Conservation (phyloP, 345 rosid species). For the Gossypium longicalyx region DNA sequence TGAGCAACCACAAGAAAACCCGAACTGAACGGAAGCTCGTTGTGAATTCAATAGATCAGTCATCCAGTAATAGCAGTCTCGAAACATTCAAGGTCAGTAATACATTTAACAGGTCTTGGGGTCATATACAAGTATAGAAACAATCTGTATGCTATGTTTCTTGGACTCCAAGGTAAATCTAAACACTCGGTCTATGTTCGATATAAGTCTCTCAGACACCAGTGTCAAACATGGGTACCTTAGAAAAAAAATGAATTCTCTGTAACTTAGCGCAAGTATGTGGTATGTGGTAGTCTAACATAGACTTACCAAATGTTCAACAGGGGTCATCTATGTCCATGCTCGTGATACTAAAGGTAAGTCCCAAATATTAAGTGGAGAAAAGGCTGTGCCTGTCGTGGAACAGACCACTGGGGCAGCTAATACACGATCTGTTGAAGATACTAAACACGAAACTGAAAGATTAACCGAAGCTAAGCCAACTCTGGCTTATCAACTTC, state of each 20-base stretch:
- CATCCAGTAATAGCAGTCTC: neutral
- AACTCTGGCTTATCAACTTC: neutral
- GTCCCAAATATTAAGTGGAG: neutral
- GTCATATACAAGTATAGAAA: neutral
- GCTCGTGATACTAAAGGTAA: conserved; percentile 6
- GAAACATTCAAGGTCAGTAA: conserved; percentile 27
- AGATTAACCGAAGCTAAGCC: neutral
- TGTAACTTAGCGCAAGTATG: neutral
- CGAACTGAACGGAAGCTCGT: conserved; percentile 17
- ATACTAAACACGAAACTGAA: conserved; percentile 7
- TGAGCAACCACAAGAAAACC: conserved; percentile 19
- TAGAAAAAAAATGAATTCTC: neutral
- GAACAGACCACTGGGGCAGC: neutral
- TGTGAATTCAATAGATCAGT: conserved; percentile 14
- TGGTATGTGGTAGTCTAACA: neutral
- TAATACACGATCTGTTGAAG: neutral
- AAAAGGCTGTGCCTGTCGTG: neutral
- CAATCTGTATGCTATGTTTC: too few species aligned
- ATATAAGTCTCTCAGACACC: neutral
- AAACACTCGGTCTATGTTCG: neutral
- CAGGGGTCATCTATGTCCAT: neutral
- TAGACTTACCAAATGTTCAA: too few species aligned
- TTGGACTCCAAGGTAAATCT: too few species aligned
- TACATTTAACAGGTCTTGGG: neutral
- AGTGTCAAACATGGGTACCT: neutral